Evolutionary conservation across 345 rosid species (phyloP), one percentile per base, ranked within the genome.

Genomic region (Rubroshorea leprosula): DNA sequence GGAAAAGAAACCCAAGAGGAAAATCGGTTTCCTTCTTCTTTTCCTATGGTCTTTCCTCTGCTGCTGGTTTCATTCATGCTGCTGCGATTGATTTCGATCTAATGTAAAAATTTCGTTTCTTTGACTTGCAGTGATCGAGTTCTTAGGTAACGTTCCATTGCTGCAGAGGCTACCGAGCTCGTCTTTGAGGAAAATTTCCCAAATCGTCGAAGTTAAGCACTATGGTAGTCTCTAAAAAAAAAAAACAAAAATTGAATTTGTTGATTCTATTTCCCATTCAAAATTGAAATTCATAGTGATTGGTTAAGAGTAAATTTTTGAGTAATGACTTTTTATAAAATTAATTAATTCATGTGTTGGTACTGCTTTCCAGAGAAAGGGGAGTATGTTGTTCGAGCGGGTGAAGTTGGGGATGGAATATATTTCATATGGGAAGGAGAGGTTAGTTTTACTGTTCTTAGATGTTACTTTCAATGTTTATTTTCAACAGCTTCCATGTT

Each of bases 391-490:
- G 73, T 80, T 63, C 86, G 79, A 1, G 87, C 75, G 68, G 97
- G 86, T 24, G 90, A 87, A 66, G 51, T 65, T 60, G 89, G 86
- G 57, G 85, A 89, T 67, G 99, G 99, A 57, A 63, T 85, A 55
- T 89, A 82, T 73, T 83, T 93, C 54, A 76, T 93, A 16, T 93
- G 90, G 77, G 81, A 81, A 52, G 99, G 99, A 68, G 90, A 87
- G 94, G 99, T 89, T 61, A 66, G 73, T 66, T 60, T 63, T 47
- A 20, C 15, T 21, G 29, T 9, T 12, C 27, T 27, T 50, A 3
- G 14, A 21, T 44, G 26, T 50, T 23, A 2, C 11, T 50, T 57
- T 52, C 50, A 24, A 25, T 64, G 25, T 19, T 35, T 66, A 23
- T 55, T 18, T 45, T 7, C 26, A 29, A 53, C 49, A 46, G 46